Evolutionary conservation across 2,329 filamentous ascomycete genomes (phyloP), one percentile per base, ranked within the genome.

Genomic region (Drechslerella dactyloides): DNA sequence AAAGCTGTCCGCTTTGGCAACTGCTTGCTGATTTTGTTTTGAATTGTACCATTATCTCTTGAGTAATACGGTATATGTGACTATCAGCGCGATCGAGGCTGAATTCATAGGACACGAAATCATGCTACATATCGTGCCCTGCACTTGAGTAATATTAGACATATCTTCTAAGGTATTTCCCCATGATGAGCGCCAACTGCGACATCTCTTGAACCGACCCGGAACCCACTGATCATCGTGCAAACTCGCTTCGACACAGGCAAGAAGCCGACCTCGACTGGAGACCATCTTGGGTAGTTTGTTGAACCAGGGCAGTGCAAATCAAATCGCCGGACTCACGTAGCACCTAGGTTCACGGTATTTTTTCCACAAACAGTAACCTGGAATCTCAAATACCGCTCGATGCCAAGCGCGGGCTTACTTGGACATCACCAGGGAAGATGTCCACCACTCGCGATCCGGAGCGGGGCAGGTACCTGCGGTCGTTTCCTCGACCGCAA

Each of bases 51-150:
- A 33, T 33, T 33, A 35, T 17, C 42, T n/a, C 13, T 52, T 52
- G 57, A 52, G 46, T 61, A 61, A 59, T 52, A 61, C 52, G 33
- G 44, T 3, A 48, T 52, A 52, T 33, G 42, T 33, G 57, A 44
- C 57, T 61, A 46, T 42, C 57, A 52, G 46, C 50, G 44, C 23
- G 48, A 15, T 54, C 40, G 40, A 33, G 27, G 27, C 27, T 33
- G 27, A 33, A 33, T 33, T 33, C 27, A 4, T 4, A 33, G 8
- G 27, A 3, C 3, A 33, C 27, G 27, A 44, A 3, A 15, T 15
- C 40, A 17, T 5, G 40, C 40, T 44, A 4, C 40, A 15, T 15
- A 44, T 15, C 40, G 15, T 33, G 27, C 4, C 27, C 27, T 33
- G 8, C 4, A n/a, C n/a, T n/a, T n/a, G n/a, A n/a, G n/a, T n/a